Percentiles rank a stretch among this genome's conserved stretches.
Evolutionary conservation across 139 green algal genomes (phyloP).

Genomic region (Tetraselmis striata): DNA sequence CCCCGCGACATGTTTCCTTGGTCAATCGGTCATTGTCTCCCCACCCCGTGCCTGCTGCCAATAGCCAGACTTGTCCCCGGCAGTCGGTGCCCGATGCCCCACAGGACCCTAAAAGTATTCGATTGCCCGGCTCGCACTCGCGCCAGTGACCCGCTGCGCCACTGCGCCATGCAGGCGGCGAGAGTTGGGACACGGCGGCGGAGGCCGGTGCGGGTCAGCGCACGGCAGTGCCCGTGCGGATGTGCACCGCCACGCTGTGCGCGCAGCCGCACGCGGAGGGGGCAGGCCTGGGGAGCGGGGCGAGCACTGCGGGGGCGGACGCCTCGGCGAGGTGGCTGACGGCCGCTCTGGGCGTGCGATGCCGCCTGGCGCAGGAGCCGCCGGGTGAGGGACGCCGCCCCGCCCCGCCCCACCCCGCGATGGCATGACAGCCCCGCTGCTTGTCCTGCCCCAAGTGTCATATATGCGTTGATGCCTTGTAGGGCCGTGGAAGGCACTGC

Average conservation of each 20-base stretch:
- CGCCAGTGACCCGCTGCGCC: too few species aligned
- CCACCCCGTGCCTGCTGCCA: background rate
- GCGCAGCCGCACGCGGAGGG: background rate
- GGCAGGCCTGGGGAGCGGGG: background rate
- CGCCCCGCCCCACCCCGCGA: too few species aligned
- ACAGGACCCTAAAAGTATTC: too few species aligned
- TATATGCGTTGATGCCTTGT: too few species aligned
- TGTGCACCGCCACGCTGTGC: constrained; percentile 5
- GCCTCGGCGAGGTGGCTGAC: constrained; percentile 50
- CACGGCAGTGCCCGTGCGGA: background rate
- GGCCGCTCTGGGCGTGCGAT: constrained; percentile 54
- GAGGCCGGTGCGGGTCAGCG: background rate
- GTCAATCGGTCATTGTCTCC: too few species aligned
- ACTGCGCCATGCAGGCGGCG: too few species aligned
- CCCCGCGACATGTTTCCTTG: too few species aligned
- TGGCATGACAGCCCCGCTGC: too few species aligned
- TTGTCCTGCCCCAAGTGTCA: too few species aligned
- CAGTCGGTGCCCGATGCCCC: constrained; percentile 6
- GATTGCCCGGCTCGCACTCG: too few species aligned
- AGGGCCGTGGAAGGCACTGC: too few species aligned
- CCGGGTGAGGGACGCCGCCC: background rate
- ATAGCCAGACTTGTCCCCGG: background rate
- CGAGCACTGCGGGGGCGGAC: background rate
- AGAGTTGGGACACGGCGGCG: background rate
- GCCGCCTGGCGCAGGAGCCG: constrained; percentile 56